phyloP scores from a whole-genome alignment of 176 grass and related monocot genomes.

The Chloris gayana region DNA sequence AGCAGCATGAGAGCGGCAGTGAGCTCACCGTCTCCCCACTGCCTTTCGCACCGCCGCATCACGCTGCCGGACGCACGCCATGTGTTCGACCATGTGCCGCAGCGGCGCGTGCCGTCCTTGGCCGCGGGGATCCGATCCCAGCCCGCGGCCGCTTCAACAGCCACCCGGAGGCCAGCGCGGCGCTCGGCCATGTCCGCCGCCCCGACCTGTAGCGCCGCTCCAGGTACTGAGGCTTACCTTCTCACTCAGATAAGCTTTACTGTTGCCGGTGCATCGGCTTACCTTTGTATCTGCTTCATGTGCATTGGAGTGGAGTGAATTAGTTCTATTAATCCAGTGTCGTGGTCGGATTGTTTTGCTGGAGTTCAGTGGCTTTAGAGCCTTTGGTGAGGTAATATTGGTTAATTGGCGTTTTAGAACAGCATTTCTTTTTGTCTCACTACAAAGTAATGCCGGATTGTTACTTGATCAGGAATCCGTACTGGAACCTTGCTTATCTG shows the following conservation, averaged over 20 bases:
- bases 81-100: constrained; percentile 49
- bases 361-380: neutral
- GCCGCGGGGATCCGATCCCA: neutral
- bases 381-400: neutral
- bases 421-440: neutral
- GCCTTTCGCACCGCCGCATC: neutral
- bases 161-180: neutral
- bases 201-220: constrained; percentile 1
- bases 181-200: neutral
- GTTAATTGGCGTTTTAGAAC: neutral
- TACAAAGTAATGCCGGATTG: neutral
- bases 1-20: constrained; percentile 33
- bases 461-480: neutral
- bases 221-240: constrained; percentile 41
- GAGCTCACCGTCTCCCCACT: constrained; percentile 2
- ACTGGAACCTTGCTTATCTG: neutral
- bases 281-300: neutral
- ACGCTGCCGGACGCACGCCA: constrained; percentile 30
- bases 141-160: neutral
- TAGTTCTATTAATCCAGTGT: neutral
- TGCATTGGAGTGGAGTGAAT: neutral
- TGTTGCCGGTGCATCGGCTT: neutral
- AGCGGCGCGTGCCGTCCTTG: neutral
- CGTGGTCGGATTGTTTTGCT: neutral
- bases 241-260: constrained; percentile 1